These are phyloP conservation scores for Fagopyrum esculentum DNA, from an alignment of 148 eudicot species.

Conservation along the genomic window DNA sequence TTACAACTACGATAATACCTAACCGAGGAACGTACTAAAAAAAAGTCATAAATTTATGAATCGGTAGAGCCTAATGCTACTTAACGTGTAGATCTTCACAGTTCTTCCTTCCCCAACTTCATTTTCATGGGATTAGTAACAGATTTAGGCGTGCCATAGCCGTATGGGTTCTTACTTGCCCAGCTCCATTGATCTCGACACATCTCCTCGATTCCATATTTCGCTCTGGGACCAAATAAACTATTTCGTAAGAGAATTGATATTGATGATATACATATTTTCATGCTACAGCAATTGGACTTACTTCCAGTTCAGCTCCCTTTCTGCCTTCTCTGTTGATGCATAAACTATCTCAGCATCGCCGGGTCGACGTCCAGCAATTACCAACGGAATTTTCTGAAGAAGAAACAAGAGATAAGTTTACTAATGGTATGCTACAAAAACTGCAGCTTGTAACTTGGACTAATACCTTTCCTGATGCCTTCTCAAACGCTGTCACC, in stretches of 20 bases:
- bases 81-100: not conserved
- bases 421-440: not conserved
- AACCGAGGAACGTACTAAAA: not conserved
- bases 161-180: conserved; percentile 9
- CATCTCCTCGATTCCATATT: conserved; percentile 6
- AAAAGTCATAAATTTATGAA: not conserved
- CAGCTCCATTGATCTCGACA: conserved; percentile 8
- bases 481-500: conserved; percentile 9
- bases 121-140: not conserved
- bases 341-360: conserved; percentile 89
- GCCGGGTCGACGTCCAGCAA: conserved; percentile 77
- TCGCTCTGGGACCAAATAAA: not conserved
- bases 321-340: conserved; percentile 77
- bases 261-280: not conserved
- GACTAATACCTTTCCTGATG: conserved; percentile 9
- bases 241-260: not conserved
- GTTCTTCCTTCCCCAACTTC: conserved; percentile 4
- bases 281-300: not conserved
- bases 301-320: conserved; percentile 88
- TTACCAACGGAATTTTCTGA: conserved; percentile 77
- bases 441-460: not conserved
- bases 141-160: not conserved
- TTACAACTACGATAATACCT: not conserved
- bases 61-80: not conserved
- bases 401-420: not conserved